Evolutionary conservation across 352 stramenopile genomes (phyloP), one percentile per base, ranked within the genome.

Genomic region (Bremia lactucae): DNA sequence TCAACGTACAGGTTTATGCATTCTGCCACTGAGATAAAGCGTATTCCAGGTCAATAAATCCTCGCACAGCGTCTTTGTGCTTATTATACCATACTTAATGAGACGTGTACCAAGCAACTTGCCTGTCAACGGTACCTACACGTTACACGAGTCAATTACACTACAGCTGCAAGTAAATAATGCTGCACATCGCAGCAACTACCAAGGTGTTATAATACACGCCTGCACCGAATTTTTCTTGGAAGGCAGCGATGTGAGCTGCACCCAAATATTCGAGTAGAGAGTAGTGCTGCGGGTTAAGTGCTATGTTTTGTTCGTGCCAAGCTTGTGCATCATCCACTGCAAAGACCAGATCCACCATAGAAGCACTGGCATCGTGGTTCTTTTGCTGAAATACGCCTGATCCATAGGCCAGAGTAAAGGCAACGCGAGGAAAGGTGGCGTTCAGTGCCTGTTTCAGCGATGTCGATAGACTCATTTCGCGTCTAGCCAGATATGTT

Each of bases 41-140:
- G 71, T 90, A 28, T 68, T 83, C 83, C 83, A 95, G 15, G 74
- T 60, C 4, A 55, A 41, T 0, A 95, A 64, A 31, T 95, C 83
- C 1, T 83, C 47, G 22, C 72, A 85, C 38, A 94, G 55, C 35
- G 76, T 74, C 41, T 90, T 66, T 31, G 66, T 72, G 50, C 75
- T 87, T 42, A 95, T 80, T 40, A 95, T 70, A 8, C 83, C 83
- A 53, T 95, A 95, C 63, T 95, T 95, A 50, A 95, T 82, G 36
- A 88, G 52, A 25, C 82, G 75, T 4, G 52, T 75, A 18, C 74
- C 69, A 23, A 86, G 63, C 23, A 52, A 29, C n/a, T 74, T 62
- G 38, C 65, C 73, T 18, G 52, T 59, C 24, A 87, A 44, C 26
- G 70, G 70, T 42, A 87, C 71, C 66, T 82, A 31, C 14, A n/a